Evolutionary conservation across 192 early-diverging fungal species (phyloP), one percentile per base, ranked within the genome.

Genomic region (Linnemannia zychae): DNA sequence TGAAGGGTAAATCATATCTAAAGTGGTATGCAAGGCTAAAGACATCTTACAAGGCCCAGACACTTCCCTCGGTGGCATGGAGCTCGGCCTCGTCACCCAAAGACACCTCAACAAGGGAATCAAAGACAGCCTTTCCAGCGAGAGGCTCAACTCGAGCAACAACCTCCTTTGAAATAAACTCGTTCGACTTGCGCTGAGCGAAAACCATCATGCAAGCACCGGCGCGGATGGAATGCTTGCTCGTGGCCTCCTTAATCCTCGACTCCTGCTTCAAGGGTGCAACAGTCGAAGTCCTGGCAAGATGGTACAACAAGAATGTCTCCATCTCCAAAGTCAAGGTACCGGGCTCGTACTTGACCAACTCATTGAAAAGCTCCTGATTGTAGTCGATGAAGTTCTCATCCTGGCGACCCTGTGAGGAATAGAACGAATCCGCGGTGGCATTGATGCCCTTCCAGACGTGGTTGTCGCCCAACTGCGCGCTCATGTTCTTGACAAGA

Each of bases 361-460:
- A 75, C 31, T 87, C 67, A 0, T 74, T 72, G 17, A 99, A 75
- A 22, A 99, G 83, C 0, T 84, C 57, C 7, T 92, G 78, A 88
- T 99, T 99, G 34, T 89, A 90, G 76, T 99, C 97, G 79, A 90
- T 88, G 87, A 98, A 97, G 34, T 89, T 89, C 13, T 84, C 76
- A 65, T 96, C 94, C 3, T 79, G 75, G 7, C 97, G 91, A 0
- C 95, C 97, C 88, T 97, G 96, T 4, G 95, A 93, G 0, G 92
- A 93, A 78, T 98, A 98, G 88, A 98, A 98, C 9, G 94, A 94
- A 76, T 96, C 95, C 2, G 94, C 94, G 24, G 92, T 94, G 4
- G 93, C 95, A 71, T 96, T 95, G 48, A 94, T 49, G 0, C 97
- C 96, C 1, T 75, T 49, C 47, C 87, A 81, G 60, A 95, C 91